Percentiles rank a stretch among this genome's conserved stretches.
These are phyloP conservation scores for Nannochloris sp. DNA, from an alignment of 139 green algal genomes.

Conservation along the genomic window DNA sequence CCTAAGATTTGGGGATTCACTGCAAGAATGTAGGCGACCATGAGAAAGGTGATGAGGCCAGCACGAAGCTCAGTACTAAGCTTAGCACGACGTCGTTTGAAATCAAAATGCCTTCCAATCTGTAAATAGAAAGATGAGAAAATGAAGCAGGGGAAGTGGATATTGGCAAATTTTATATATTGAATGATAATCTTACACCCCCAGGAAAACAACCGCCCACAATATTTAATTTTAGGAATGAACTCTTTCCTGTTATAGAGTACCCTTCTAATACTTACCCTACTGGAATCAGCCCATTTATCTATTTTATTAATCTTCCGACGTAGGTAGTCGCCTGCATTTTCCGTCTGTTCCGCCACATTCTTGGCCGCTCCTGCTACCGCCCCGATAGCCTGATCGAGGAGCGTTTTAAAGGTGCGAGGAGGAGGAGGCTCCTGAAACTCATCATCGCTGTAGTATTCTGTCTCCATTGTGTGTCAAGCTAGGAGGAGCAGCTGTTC, in stretches of 20 bases:
- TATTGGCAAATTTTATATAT: no score
- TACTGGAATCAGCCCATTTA: not conserved
- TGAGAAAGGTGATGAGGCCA: conserved; percentile 74
- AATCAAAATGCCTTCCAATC: conserved; percentile 52
- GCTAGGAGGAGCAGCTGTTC: not conserved
- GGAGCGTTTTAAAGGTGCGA: no score
- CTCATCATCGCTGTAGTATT: not conserved
- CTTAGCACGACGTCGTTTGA: conserved; percentile 41
- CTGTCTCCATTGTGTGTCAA: not conserved
- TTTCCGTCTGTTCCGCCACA: not conserved
- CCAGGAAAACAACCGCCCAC: no score
- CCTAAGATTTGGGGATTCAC: conserved; percentile 64
- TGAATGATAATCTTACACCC: no score
- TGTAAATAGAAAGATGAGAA: conserved; percentile 26
- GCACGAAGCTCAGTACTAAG: conserved; percentile 59
- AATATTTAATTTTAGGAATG: conserved; percentile 30
- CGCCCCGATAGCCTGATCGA: no score
- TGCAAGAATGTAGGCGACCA: conserved; percentile 65
- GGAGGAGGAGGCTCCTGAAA: not conserved
- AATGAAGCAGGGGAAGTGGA: no score
- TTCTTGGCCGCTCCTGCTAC: not conserved
- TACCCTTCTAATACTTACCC: not conserved
- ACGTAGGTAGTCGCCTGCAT: not conserved
- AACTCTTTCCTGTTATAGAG: conserved; percentile 49
- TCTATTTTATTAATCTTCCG: not conserved